Conservation (phyloP, 495 filamentous ascomycete genomes). For the Geopyxis carbonaria region DNA sequence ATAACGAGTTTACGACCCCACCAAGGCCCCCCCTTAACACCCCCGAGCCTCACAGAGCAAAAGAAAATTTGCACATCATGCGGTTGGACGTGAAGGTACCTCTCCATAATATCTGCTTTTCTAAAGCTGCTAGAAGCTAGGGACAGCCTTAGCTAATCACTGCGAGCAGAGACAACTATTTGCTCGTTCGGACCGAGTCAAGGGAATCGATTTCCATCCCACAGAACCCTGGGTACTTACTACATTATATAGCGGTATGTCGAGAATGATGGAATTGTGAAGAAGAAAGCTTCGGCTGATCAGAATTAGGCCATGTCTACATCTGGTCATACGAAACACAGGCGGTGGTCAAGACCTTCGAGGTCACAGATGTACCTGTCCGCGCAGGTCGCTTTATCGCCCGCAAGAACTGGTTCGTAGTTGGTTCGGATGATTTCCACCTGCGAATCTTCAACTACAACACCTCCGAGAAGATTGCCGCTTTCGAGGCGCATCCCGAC, state of each 20-base stretch:
- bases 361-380: conserved; percentile 96
- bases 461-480: conserved; percentile 95
- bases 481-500: conserved; percentile 95
- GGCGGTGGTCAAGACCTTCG: conserved; percentile 96
- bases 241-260: conserved; percentile 80
- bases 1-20: conserved; percentile 4
- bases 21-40: conserved; percentile 5
- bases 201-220: conserved; percentile 94
- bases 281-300: conserved; percentile 4
- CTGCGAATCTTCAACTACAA: conserved; percentile 96
- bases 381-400: conserved; percentile 93
- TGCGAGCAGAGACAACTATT: conserved; percentile 54
- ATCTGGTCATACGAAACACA: conserved; percentile 99
- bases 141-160: conserved; percentile 4
- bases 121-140: conserved; percentile 3
- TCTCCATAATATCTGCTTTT: conserved; percentile 12
- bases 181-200: conserved; percentile 77
- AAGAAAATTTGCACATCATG: conserved; percentile 38
- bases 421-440: conserved; percentile 96
- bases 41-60: conserved; percentile 1
- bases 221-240: conserved; percentile 96
- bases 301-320: conserved; percentile 69
- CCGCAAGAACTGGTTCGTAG: conserved; percentile 98
- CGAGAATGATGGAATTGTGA: too few species aligned
- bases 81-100: conserved; percentile 79